Evolutionary conservation across 306 rosid species (phyloP), one percentile per base, ranked within the genome.

Genomic region (Begonia masoniana): DNA sequence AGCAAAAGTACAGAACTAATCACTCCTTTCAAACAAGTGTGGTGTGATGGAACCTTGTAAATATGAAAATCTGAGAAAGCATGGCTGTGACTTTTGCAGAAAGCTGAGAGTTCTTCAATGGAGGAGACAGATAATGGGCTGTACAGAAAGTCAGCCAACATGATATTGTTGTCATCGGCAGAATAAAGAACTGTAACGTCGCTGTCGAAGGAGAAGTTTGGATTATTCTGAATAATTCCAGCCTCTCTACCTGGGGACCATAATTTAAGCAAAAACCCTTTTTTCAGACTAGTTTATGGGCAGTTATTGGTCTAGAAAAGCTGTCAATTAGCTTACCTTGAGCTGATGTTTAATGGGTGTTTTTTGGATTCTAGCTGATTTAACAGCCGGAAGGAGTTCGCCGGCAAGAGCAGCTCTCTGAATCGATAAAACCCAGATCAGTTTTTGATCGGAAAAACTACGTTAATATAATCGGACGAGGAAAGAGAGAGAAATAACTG

Each of bases 221-320:
- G 43, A 69, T 61, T 68, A 71, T 74, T 87, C 78, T 67, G 16
- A 72, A 79, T 61, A 73, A 73, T 50, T 85, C 70, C 75, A 69
- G 76, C 74, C 82, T 76, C 39, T 1, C 83, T 70, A 54, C 61
- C 71, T 49, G 63, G 86, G 92, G 96, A 82, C 88, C 96, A 85
- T 74, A 76, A 51, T 62, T 76, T 61, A 65, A 68, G 55, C 69
- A 70, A 77, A 2, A 68, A 71, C 74, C 52, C 39, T 7, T 31
- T 31, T 31, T 31, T 31, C 39, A 31, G 49, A 10, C 49, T 45
- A 14, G n/a, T 45, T 45, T 45, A 6, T 11, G 13, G 49, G 4
- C n/a, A n/a, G 49, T n/a, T 45, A 4, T 45, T 10, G 0, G 9
- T 45, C 13, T 45, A 10, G 49, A 11, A 10, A 45, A 45, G 9